Evolutionary conservation across 2,329 filamentous ascomycete genomes (phyloP).

Genomic region (Penicillium griseofulvum): DNA sequence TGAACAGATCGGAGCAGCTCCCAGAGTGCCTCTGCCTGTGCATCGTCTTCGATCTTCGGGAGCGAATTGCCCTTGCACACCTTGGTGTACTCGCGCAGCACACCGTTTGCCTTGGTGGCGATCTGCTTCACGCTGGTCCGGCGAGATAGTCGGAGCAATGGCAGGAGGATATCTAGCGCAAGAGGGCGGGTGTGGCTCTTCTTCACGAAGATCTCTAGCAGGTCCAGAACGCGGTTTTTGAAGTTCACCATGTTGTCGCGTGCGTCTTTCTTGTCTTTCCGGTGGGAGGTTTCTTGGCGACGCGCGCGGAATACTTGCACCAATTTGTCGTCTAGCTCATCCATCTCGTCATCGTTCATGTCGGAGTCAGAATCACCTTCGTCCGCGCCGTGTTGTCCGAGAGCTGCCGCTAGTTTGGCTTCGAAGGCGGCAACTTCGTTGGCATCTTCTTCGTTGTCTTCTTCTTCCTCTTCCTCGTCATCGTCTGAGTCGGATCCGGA

Average conservation of each 20-base stretch:
- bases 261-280: conserved; percentile 82
- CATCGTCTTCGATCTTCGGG: conserved; percentile 37
- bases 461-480: conserved; percentile 41
- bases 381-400: conserved; percentile 64
- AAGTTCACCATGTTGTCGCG: conserved; percentile 89
- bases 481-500: conserved; percentile 49
- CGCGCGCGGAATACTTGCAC: conserved; percentile 80
- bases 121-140: conserved; percentile 75
- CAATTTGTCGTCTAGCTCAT: conserved; percentile 78
- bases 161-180: conserved; percentile 68
- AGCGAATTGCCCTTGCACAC: conserved; percentile 53
- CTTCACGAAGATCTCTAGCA: conserved; percentile 80
- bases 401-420: conserved; percentile 71
- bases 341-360: conserved; percentile 97
- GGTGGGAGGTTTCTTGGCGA: conserved; percentile 65
- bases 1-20: conserved; percentile 66
- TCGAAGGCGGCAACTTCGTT: conserved; percentile 64
- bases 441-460: conserved; percentile 48
- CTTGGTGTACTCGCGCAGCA: conserved; percentile 71
- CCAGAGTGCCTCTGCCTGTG: conserved; percentile 47
- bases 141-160: conserved; percentile 72
- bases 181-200: conserved; percentile 68
- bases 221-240: conserved; percentile 88
- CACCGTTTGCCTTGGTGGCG: conserved; percentile 67
- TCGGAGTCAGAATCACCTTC: conserved; percentile 66